A percentile compares a stretch with the other conserved stretches of the same genome.
phyloP scores from a whole-genome alignment of 331 rosid species.

The Acacia pycnantha region DNA sequence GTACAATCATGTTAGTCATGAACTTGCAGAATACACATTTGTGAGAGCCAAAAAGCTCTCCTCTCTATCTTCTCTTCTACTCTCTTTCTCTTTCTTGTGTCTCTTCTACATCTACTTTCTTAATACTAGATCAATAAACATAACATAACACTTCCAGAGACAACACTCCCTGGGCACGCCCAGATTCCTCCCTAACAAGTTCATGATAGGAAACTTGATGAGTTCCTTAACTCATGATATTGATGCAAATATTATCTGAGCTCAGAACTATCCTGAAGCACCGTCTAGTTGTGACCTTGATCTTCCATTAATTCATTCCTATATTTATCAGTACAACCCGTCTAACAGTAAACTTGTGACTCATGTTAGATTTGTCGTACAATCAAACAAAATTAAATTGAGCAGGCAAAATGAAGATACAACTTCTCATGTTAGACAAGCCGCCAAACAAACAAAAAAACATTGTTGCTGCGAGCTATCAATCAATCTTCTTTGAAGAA shows the following conservation, averaged over 20 bases:
- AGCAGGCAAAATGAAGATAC: slow-evolving; percentile 1
- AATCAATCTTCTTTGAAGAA: slow-evolving; percentile 54
- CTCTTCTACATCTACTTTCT: too few relatives aligned
- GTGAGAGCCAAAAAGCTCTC: too few relatives aligned
- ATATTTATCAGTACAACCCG: not conserved
- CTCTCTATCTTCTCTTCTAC: too few relatives aligned
- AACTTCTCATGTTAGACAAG: slow-evolving; percentile 21
- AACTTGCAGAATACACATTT: too few relatives aligned
- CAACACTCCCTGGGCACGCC: too few relatives aligned
- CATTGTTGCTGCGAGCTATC: slow-evolving; percentile 31
- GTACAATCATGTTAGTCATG: too few relatives aligned
- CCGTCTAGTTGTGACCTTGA: not conserved
- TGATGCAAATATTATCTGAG: not conserved
- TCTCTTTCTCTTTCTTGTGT: too few relatives aligned
- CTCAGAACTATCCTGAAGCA: not conserved
- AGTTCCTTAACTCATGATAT: not conserved
- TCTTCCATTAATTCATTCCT: slow-evolving; percentile 1
- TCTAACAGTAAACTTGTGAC: not conserved
- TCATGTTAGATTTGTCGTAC: slow-evolving; percentile 28
- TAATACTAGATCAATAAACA: too few relatives aligned
- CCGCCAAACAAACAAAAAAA: not conserved
- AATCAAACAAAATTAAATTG: slow-evolving; percentile 20
- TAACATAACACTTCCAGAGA: too few relatives aligned
- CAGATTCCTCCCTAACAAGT: not conserved
- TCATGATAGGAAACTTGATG: not conserved